Conservation (phyloP, 192 early-diverging fungal species). For the Obelidium mucronatum region DNA sequence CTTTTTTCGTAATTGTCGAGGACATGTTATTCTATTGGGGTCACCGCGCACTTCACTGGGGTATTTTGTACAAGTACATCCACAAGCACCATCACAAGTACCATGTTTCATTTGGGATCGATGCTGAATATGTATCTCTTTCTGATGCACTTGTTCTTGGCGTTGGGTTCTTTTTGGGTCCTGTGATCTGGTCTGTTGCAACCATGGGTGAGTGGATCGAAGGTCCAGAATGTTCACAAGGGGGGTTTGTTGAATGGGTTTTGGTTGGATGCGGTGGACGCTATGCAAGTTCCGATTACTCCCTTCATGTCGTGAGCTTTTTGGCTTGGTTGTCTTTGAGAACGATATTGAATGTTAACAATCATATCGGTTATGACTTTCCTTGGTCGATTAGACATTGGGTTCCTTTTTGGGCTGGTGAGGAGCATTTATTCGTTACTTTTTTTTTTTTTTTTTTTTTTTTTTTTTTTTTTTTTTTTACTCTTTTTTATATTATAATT, state of each 20-base stretch:
- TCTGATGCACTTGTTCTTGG: conserved; percentile 85
- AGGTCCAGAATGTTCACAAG: conserved; percentile 31
- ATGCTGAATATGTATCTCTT: conserved; percentile 90
- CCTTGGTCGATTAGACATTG: conserved; percentile 89
- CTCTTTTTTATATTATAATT: too few species aligned
- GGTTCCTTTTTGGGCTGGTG: conserved; percentile 88
- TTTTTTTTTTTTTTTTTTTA: too few species aligned
- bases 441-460: too few species aligned
- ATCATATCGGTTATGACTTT: conserved; percentile 93
- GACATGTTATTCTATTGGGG: conserved; percentile 89
- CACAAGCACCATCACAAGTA: conserved; percentile 95
- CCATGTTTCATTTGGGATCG: conserved; percentile 85
- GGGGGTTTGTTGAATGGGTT: conserved; percentile 29
- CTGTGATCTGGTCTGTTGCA: conserved; percentile 71
- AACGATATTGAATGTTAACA: conserved; percentile 82
- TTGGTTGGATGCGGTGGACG: not conserved
- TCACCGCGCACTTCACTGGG: conserved; percentile 87
- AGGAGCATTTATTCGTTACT: too few species aligned
- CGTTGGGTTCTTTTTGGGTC: conserved; percentile 80
- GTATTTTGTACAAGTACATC: conserved; percentile 83
- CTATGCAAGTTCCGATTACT: conserved; percentile 27
- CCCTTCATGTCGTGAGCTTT: conserved; percentile 85
- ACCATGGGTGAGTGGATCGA: conserved; percentile 38
- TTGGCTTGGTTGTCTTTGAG: conserved; percentile 82
- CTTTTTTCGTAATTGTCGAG: conserved; percentile 84